Percentiles rank a stretch among this genome's conserved stretches.
phyloP scores from a whole-genome alignment of 805 yeast genomes.

The Candida succiphila region DNA sequence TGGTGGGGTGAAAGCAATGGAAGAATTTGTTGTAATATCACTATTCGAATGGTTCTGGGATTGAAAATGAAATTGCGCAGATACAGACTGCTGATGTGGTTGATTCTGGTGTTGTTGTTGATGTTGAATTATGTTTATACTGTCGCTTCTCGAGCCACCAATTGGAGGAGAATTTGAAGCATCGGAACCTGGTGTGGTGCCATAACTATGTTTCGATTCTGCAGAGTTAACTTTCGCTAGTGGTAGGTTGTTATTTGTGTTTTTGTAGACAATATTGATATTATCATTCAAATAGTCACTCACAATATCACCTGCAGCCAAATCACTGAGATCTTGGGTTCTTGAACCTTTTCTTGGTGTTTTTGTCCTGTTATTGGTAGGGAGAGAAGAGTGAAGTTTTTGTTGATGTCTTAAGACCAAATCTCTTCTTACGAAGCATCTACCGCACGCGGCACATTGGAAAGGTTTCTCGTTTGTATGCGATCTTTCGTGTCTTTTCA shows the following conservation, averaged over 20 bases:
- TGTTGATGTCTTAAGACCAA: constrained; percentile 89
- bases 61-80: neutral
- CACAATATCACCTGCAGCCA: constrained; percentile 22
- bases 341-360: constrained; percentile 20
- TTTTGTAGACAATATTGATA: constrained; percentile 41
- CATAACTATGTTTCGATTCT: no score
- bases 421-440: constrained; percentile 89
- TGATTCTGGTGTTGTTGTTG: neutral
- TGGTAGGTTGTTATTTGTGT: constrained; percentile 43
- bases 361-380: constrained; percentile 24
- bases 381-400: constrained; percentile 64
- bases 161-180: neutral
- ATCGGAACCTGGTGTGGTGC: neutral
- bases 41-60: neutral
- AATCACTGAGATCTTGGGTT: constrained; percentile 5
- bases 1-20: neutral
- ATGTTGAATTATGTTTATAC: no score
- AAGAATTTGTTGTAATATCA: neutral
- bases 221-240: constrained; percentile 14
- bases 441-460: constrained; percentile 92
- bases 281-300: constrained; percentile 33
- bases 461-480: constrained; percentile 96
- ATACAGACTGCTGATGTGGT: neutral
- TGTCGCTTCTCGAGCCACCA: neutral
- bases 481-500: constrained; percentile 86